phyloP scores from a whole-genome alignment of 805 yeast genomes.

The Monosporozyma solicola region DNA sequence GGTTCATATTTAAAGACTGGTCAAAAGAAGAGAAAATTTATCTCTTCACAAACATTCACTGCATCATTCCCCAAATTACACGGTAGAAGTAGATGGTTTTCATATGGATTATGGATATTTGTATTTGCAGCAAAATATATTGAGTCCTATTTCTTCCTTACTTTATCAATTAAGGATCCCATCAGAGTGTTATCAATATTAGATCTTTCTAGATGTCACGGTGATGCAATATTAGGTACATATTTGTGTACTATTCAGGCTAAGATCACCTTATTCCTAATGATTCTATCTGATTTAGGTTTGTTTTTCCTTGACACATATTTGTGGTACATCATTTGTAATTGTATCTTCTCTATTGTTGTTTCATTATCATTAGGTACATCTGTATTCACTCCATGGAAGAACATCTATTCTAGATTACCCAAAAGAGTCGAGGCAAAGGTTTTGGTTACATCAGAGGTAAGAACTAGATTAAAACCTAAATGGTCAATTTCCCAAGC shows the following conservation, averaged over 20 bases:
- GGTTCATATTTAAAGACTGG: conserved; percentile 32
- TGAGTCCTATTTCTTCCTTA: conserved; percentile 72
- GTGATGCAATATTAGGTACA: conserved; percentile 49
- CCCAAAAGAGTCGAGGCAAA: conserved; percentile 73
- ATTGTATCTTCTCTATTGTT: conserved; percentile 61
- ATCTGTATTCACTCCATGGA: conserved; percentile 86
- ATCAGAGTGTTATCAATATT: conserved; percentile 56
- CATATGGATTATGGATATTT: conserved; percentile 59
- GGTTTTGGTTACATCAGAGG: conserved; percentile 44
- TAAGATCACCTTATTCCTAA: conserved; percentile 41
- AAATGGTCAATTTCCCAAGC: conserved; percentile 55
- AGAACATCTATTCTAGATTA: conserved; percentile 63
- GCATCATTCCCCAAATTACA: conserved; percentile 45
- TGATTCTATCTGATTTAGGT: conserved; percentile 53
- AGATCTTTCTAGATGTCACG: conserved; percentile 47
- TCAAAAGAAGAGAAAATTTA: conserved; percentile 32
- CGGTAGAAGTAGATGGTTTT: conserved; percentile 50
- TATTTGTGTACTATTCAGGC: conserved; percentile 51
- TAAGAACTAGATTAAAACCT: conserved; percentile 40
- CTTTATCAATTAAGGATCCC: conserved; percentile 65
- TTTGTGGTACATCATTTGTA: conserved; percentile 79
- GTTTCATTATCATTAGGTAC: conserved; percentile 67
- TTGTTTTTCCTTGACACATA: conserved; percentile 75
- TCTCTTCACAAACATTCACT: conserved; percentile 52
- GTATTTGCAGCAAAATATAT: conserved; percentile 60